A percentile compares a stretch with the other conserved stretches of the same genome.
Conservation (phyloP, 2,329 filamentous ascomycete species). For the Clonostachys byssicola region DNA sequence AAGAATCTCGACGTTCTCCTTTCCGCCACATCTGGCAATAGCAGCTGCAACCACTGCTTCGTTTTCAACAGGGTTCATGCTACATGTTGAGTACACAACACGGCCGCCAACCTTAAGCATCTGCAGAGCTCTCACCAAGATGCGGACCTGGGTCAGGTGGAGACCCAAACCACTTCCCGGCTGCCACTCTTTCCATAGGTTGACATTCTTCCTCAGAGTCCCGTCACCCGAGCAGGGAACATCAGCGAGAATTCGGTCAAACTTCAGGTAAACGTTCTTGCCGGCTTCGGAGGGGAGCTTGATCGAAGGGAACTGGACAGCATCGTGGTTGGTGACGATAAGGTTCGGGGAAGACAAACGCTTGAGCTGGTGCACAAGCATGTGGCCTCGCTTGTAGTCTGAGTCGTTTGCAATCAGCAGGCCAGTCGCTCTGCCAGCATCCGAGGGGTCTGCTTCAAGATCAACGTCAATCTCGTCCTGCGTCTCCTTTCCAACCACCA, state of each 20-base stretch:
- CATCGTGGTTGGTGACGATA: constrained; percentile 96
- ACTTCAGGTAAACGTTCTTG: constrained; percentile 78
- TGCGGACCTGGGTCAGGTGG: constrained; percentile 81
- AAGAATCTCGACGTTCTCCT: constrained; percentile 75
- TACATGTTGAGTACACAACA: constrained; percentile 97
- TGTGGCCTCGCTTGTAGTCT: constrained; percentile 94
- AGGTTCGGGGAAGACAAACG: constrained; percentile 93
- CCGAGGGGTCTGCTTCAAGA: constrained; percentile 56
- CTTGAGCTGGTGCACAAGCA: constrained; percentile 97
- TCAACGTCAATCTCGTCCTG: constrained; percentile 43
- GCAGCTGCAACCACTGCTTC: constrained; percentile 87
- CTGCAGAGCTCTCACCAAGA: constrained; percentile 86
- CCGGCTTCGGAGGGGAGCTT: constrained; percentile 65
- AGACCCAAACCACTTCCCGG: constrained; percentile 84
- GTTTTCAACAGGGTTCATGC: constrained; percentile 97
- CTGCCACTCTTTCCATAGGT: constrained; percentile 93
- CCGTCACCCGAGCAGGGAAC: constrained; percentile 97
- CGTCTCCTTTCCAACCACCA: constrained; percentile 42
- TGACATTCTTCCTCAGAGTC: constrained; percentile 87
- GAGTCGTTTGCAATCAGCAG: constrained; percentile 93
- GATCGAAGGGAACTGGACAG: constrained; percentile 90
- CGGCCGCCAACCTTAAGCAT: constrained; percentile 94
- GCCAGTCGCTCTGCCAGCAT: constrained; percentile 85
- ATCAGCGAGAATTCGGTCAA: constrained; percentile 92
- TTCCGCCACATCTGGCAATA: constrained; percentile 84